These are phyloP conservation scores for Boletus edulis DNA, from an alignment of 768 basidiomycete genomes.

Conservation along the genomic window DNA sequence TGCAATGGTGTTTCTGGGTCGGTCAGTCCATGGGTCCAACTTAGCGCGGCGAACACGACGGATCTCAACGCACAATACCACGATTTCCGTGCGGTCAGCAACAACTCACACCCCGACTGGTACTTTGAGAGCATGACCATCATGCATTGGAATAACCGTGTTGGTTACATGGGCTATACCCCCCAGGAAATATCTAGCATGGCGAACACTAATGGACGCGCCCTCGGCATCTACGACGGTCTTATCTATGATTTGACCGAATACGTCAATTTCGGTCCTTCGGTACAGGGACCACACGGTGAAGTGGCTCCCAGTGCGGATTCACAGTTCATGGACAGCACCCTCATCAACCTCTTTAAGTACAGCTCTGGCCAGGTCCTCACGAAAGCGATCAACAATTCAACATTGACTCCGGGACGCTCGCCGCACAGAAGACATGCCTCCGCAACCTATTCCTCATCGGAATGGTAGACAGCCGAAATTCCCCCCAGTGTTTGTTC, in stretches of 20 bases:
- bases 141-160: slow-evolving; percentile 86
- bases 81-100: slow-evolving; percentile 88
- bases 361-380: slow-evolving; percentile 81
- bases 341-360: too few relatives aligned
- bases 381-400: slow-evolving; percentile 69
- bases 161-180: slow-evolving; percentile 86
- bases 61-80: too few relatives aligned
- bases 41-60: too few relatives aligned
- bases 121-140: slow-evolving; percentile 93
- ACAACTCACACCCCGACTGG: slow-evolving; percentile 96
- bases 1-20: too few relatives aligned
- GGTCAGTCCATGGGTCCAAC: too few relatives aligned
- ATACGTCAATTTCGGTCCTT: too few relatives aligned
- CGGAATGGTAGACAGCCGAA: slow-evolving; percentile 89
- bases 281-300: too few relatives aligned
- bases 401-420: slow-evolving; percentile 54
- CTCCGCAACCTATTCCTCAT: slow-evolving; percentile 91
- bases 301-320: too few relatives aligned
- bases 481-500: slow-evolving; percentile 90
- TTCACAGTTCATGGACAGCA: too few relatives aligned
- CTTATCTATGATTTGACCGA: too few relatives aligned
- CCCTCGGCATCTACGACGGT: too few relatives aligned
- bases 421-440: slow-evolving; percentile 79
- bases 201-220: too few relatives aligned
- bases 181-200: slow-evolving; percentile 69